Evolutionary conservation across 2,329 filamentous ascomycete species (phyloP), one percentile per base, ranked within the genome.

Genomic region (Fusarium sp.): DNA sequence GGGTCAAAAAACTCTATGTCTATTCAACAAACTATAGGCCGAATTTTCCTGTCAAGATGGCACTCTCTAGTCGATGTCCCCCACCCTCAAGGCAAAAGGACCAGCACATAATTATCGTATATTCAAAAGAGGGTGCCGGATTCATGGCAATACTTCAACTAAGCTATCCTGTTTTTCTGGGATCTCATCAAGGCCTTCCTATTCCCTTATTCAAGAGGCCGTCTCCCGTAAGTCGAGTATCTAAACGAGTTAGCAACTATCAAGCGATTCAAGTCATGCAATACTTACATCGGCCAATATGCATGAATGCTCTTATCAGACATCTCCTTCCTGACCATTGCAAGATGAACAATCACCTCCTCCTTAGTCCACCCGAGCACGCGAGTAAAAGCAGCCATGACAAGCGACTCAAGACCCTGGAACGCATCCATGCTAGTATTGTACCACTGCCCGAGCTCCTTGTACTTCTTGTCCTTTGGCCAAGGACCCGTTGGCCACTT

Each of bases 401-500:
- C 45, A 27, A 50, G 45, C 14, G 50, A 7, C 66, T 56, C 2
- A 72, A 74, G 57, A 0, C 71, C 76, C 6, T 73, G 62, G 16
- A 64, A 73, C 5, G 38, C 57, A 8, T 67, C 57, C 61, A 77
- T 67, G 4, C 72, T 78, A 1, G 42, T 24, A 3, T 69, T 69
- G 1, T 69, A 62, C 71, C 73, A 77, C 9, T 67, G 47, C 0
- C 75, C 73, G 27, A 76, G 54, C n/a, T 73, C 65, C 8, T 77
- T 77, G 14, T 69, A 58, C 34, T 71, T 70, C 24, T 66, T 67
- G 18, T 77, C 71, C 0, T 42, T 27, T 0, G 75, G 69, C 69
- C 71, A 77, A 1, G 64, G 13, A 11, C 76, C 74, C 5, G 58
- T 74, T 1, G 75, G 75, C 73, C 75, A 77, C 31, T 77, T 77